phyloP scores from a whole-genome alignment of 768 basidiomycete genomes.

The Suillus plorans region DNA sequence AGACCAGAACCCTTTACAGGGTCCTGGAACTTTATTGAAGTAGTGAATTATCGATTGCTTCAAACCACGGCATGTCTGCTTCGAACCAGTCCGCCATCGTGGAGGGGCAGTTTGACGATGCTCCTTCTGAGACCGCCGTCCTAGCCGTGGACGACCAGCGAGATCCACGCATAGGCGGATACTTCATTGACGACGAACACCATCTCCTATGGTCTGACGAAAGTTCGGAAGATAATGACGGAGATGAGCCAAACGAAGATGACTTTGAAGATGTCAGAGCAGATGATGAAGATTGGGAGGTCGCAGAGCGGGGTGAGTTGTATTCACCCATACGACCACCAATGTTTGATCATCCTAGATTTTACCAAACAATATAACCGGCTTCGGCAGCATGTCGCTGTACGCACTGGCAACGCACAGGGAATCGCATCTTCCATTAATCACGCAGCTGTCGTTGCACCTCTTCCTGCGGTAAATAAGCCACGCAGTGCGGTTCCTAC shows the following conservation, averaged over 20 bases:
- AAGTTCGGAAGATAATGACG: conserved; percentile 23
- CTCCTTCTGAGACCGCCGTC: conserved; percentile 13
- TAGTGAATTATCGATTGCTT: neutral
- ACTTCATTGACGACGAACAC: conserved; percentile 46
- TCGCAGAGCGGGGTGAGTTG: conserved; percentile 71
- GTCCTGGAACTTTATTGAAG: neutral
- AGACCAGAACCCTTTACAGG: no score
- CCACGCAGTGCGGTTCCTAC: conserved; percentile 39
- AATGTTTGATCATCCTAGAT: conserved; percentile 49
- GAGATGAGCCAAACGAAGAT: conserved; percentile 42
- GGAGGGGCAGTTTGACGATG: conserved; percentile 65
- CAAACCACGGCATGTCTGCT: conserved; percentile 17
- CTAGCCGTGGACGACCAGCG: conserved; percentile 30
- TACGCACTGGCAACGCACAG: conserved; percentile 69
- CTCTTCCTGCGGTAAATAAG: conserved; percentile 73
- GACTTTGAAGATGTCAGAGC: conserved; percentile 59
- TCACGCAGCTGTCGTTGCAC: conserved; percentile 48
- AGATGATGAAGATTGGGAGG: conserved; percentile 89
- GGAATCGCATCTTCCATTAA: conserved; percentile 55
- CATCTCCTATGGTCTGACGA: conserved; percentile 30
- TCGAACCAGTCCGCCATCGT: conserved; percentile 30
- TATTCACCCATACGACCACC: neutral
- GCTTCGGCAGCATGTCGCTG: conserved; percentile 85
- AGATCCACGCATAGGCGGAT: conserved; percentile 27
- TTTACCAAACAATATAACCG: conserved; percentile 99